phyloP scores from a whole-genome alignment of 805 yeast species.

The Lachancea sp. region DNA sequence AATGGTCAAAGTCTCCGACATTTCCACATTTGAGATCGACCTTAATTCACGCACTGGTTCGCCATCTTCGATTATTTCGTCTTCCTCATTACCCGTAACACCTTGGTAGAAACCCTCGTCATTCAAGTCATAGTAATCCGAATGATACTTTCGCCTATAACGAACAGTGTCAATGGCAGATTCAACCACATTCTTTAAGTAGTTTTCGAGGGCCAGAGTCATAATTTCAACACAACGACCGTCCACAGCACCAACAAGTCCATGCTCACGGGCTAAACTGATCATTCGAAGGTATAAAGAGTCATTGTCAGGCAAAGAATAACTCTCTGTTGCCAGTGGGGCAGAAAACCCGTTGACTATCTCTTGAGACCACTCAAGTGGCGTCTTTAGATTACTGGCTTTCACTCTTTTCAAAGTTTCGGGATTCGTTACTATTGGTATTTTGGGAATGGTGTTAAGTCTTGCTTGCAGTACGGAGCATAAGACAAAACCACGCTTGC shows the following conservation, averaged over 20 bases:
- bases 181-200: conserved; percentile 68
- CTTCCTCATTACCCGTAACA: conserved; percentile 14
- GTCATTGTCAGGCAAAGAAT: conserved; percentile 76
- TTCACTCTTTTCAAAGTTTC: conserved; percentile 30
- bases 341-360: conserved; percentile 79
- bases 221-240: conserved; percentile 73
- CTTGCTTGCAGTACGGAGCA: conserved; percentile 65
- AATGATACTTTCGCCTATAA: conserved; percentile 46
- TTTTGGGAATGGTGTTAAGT: conserved; percentile 57
- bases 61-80: not conserved
- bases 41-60: conserved; percentile 9
- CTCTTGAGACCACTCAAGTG: conserved; percentile 87
- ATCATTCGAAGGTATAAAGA: conserved; percentile 60
- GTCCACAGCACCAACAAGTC: conserved; percentile 74
- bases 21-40: conserved; percentile 56
- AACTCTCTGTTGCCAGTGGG: conserved; percentile 70
- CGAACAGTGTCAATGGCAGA: conserved; percentile 66
- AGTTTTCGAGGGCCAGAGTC: conserved; percentile 73
- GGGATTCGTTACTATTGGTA: conserved; percentile 54
- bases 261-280: conserved; percentile 85
- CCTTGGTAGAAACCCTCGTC: conserved; percentile 29
- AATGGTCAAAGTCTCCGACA: conserved; percentile 55
- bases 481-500: conserved; percentile 67
- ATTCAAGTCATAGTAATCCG: conserved; percentile 31
- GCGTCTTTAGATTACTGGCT: conserved; percentile 31